Evolutionary conservation across 768 basidiomycete species (phyloP), one percentile per base, ranked within the genome.

Genomic region (Boletus reticuloceps): DNA sequence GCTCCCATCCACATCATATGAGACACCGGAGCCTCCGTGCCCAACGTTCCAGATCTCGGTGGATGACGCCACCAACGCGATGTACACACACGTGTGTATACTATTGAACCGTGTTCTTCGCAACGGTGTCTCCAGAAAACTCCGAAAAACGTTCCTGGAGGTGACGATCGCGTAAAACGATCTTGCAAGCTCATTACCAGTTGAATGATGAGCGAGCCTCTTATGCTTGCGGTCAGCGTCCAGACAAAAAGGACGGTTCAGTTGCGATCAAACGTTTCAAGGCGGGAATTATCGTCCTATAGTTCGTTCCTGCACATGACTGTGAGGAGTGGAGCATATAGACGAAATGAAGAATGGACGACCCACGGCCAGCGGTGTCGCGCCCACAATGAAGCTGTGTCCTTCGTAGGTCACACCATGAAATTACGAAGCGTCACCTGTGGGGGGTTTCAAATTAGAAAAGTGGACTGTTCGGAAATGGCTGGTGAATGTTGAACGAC

Each of bases 331-430:
- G 54, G n/a, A 22, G 20, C 16, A 50, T 12, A 20, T 36, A 19
- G 6, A 29, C 22, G 36, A 29, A 5, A 37, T 49, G 39, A 53
- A 19, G 44, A 43, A 45, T 31, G 40, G 6, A 31, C 19, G 20
- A 36, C 39, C 17, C 38, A 25, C 22, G 2, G 27, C 42, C 29
- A 46, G 11, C 53, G 12, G 22, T 43, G 16, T 50, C 43, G 34
- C 39, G 29, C 56, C 48, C 44, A 58, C 57, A 51, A 38, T 9
- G 20, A 46, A 51, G 55, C 47, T 45, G 56, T 58, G 56, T 36
- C 40, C 5, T 29, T 29, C 29, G 44, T 4, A 39, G 27, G 12
- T 14, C 27, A 27, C 27, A 11, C n/a, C 22, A 36, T 25, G 44
- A 22, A 20, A 55, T 41, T 44, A 32, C 13, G 42, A 43, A 41